These are phyloP conservation scores for Cryptosporidium xiaoi DNA, from an alignment of 169 alveolate species.

Conservation along the genomic window DNA sequence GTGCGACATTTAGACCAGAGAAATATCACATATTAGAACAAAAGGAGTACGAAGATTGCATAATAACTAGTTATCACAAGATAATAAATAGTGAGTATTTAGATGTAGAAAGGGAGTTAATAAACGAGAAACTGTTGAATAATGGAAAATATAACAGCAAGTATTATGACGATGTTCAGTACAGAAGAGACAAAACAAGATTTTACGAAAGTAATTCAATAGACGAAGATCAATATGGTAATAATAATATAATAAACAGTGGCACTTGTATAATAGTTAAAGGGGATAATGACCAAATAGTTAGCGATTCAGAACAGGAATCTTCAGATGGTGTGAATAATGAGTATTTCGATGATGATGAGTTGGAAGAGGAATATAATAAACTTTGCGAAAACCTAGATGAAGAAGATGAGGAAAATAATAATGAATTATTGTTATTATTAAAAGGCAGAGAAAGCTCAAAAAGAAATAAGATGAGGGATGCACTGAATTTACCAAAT, in stretches of 20 bases:
- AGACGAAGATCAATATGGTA: background rate
- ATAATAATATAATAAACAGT: no score
- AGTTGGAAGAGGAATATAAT: background rate
- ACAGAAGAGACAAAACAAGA: no score
- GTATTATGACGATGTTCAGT: background rate
- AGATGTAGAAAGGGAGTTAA: slow-evolving; percentile 31
- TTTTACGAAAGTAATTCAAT: background rate
- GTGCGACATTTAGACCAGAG: slow-evolving; percentile 31
- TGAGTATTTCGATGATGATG: background rate
- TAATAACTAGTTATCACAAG: slow-evolving; percentile 37
- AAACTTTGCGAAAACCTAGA: slow-evolving; percentile 14
- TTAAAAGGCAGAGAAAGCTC: slow-evolving; percentile 1
- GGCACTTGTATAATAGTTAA: no score
- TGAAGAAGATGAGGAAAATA: slow-evolving; percentile 20
- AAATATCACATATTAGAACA: slow-evolving; percentile 33
- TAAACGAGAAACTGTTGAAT: slow-evolving; percentile 11
- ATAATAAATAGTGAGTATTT: slow-evolving; percentile 45
- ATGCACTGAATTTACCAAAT: slow-evolving; percentile 25
- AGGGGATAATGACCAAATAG: background rate
- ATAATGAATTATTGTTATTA: slow-evolving; percentile 10
- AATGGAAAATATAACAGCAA: slow-evolving; percentile 18
- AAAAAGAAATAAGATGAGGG: background rate
- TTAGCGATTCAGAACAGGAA: background rate
- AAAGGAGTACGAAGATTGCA: slow-evolving; percentile 35
- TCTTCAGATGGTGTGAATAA: background rate